Evolutionary conservation across 2,329 filamentous ascomycete species (phyloP), one percentile per base, ranked within the genome.

Genomic region (Epichloe brachyelytri): DNA sequence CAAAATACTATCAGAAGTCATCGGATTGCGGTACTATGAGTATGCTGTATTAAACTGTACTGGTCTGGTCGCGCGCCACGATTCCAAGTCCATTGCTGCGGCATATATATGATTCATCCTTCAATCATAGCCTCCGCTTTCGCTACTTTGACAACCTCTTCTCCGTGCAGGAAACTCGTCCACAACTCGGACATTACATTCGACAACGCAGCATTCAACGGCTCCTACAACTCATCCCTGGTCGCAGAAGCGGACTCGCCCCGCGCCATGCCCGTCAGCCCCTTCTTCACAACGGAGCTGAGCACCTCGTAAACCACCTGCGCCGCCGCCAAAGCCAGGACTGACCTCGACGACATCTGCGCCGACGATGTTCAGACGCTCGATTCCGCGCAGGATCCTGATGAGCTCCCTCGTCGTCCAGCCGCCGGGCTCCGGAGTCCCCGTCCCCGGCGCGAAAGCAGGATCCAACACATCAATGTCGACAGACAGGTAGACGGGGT

Each of bases 331-430:
- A 95, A 68, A 12, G 87, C 86, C 39, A 0, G 89, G 89, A 43
- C 84, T 81, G 8, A 88, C 63, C 73, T 95, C 90, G 5, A 96
- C 90, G 46, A 95, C 79, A 68, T 95, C 90, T 0, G 88, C 90
- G 1, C 88, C 90, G 3, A 95, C 86, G 4, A 95, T 70, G 62
- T 95, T 95, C 64, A 95, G 65, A 0, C 74, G 78, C 70, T 95
- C 89, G 41, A 95, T 78, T 0, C 87, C 88, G 34, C 88, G 74
- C 63, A 95, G 68, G 52, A 95, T 88, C 12, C 85, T 75, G 56
- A 95, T 91, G 58, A 95, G 73, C 71, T 95, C 90, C 48, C 89
- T 75, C 19, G 86, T 94, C 5, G 87, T 93, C 89, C 89, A 95
- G 38, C 89, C 89, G 52, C 90, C 89, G 0, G 88, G 85, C 71